Percentiles rank a stretch among this genome's conserved stretches.
Evolutionary conservation across 164 flowering plant genomes (phyloP).

Genomic region (Hamamelis virginiana): DNA sequence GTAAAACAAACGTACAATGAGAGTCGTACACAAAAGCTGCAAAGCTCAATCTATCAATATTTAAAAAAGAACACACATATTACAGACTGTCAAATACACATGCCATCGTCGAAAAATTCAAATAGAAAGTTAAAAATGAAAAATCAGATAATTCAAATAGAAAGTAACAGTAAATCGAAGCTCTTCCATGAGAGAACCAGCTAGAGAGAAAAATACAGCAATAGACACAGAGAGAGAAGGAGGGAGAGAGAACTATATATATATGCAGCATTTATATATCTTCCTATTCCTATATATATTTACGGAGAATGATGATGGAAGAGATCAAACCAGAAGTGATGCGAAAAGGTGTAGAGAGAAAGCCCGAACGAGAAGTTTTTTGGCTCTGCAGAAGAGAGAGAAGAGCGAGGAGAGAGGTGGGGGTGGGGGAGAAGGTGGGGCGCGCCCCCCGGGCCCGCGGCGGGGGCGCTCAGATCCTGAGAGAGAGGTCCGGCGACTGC

Average conservation of each 20-base stretch:
- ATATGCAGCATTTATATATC: not conserved
- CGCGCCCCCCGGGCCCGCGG: too few species aligned
- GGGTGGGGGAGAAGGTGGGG: too few species aligned
- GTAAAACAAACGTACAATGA: not conserved
- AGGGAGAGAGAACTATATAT: not conserved
- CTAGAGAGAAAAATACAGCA: too few species aligned
- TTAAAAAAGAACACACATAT: not conserved
- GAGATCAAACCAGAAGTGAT: not conserved
- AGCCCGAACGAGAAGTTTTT: not conserved
- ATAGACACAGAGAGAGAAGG: too few species aligned
- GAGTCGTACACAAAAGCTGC: slow-evolving; percentile 1
- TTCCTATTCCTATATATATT: too few species aligned
- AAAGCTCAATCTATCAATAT: not conserved
- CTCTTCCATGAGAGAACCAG: too few species aligned
- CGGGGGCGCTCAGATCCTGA: slow-evolving; percentile 8
- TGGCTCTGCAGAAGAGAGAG: not conserved
- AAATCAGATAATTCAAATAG: too few species aligned
- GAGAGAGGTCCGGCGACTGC: slow-evolving; percentile 22
- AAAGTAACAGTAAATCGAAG: too few species aligned
- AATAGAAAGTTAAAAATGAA: too few species aligned
- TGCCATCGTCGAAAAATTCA: too few species aligned
- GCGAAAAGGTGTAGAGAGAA: not conserved
- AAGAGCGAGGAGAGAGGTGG: too few species aligned
- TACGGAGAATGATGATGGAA: not conserved
- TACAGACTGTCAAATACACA: not conserved